Conservation (phyloP, 768 basidiomycete genomes). For the Hericium alpestre region DNA sequence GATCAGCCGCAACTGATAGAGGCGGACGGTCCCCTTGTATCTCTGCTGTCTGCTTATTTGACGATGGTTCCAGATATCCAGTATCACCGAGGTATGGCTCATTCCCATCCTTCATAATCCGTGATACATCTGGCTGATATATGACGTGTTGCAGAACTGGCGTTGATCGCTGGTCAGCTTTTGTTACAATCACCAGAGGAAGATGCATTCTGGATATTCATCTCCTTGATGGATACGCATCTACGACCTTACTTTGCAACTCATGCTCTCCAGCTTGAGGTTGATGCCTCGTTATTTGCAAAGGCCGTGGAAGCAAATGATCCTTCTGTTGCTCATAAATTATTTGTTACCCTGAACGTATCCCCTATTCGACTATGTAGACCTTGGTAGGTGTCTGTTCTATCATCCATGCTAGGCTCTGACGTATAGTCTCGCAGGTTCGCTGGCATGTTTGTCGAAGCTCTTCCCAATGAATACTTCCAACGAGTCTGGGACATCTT, state of each 20-base stretch:
- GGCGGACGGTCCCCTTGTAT: conserved; percentile 44
- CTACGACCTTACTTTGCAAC: conserved; percentile 69
- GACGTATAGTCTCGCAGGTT: conserved; percentile 39
- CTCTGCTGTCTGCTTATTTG: conserved; percentile 56
- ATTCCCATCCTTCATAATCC: neutral
- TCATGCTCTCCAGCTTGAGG: conserved; percentile 53
- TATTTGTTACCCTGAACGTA: conserved; percentile 57
- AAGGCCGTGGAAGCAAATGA: conserved; percentile 61
- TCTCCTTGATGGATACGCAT: conserved; percentile 77
- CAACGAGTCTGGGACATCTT: conserved; percentile 79
- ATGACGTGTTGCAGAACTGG: conserved; percentile 37
- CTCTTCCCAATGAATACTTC: conserved; percentile 52
- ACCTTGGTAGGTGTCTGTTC: conserved; percentile 40
- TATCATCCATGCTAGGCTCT: neutral
- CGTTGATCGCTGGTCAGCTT: conserved; percentile 61
- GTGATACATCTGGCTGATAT: neutral
- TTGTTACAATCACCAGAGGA: conserved; percentile 72
- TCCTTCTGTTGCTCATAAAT: conserved; percentile 45
- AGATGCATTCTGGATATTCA: conserved; percentile 86
- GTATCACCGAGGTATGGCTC: conserved; percentile 47
- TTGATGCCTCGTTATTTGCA: conserved; percentile 63
- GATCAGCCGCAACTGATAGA: conserved; percentile 51
- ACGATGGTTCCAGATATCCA: conserved; percentile 78
- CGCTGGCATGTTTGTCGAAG: conserved; percentile 56
- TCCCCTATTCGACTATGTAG: conserved; percentile 45